phyloP scores from a whole-genome alignment of 495 filamentous ascomycete genomes.

The Letharia columbiana region DNA sequence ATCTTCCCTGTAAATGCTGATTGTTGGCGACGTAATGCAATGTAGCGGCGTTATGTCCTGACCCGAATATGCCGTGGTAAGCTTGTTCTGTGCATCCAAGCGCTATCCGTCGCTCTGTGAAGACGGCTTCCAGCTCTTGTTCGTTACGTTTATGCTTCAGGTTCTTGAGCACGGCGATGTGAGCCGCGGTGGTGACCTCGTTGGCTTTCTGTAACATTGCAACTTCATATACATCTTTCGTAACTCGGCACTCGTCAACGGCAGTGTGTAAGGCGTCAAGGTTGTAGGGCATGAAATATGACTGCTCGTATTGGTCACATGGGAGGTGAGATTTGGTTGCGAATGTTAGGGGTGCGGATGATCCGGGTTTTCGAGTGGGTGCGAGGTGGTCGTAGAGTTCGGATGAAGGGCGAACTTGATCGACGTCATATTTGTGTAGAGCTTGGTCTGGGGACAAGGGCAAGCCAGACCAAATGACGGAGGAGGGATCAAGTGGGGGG shows the following conservation, averaged over 20 bases:
- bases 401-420: slow-evolving; percentile 58
- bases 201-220: slow-evolving; percentile 71
- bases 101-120: slow-evolving; percentile 59
- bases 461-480: slow-evolving; percentile 93
- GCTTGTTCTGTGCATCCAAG: slow-evolving; percentile 67
- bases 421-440: slow-evolving; percentile 68
- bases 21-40: slow-evolving; percentile 84
- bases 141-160: slow-evolving; percentile 62
- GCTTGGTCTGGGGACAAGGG: slow-evolving; percentile 72
- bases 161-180: slow-evolving; percentile 54
- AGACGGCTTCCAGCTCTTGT: slow-evolving; percentile 71
- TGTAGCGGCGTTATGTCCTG: slow-evolving; percentile 66
- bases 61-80: slow-evolving; percentile 78
- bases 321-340: slow-evolving; percentile 27
- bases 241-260: slow-evolving; percentile 61
- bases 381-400: slow-evolving; percentile 61
- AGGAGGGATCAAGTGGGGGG: slow-evolving; percentile 75
- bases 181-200: slow-evolving; percentile 62
- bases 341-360: slow-evolving; percentile 25
- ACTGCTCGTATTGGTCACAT: slow-evolving; percentile 8
- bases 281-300: slow-evolving; percentile 18
- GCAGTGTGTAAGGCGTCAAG: slow-evolving; percentile 36
- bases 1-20: slow-evolving; percentile 52
- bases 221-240: slow-evolving; percentile 78
- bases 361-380: slow-evolving; percentile 26